Conservation (phyloP, 2,329 filamentous ascomycete species). For the Sporothrix phasma region DNA sequence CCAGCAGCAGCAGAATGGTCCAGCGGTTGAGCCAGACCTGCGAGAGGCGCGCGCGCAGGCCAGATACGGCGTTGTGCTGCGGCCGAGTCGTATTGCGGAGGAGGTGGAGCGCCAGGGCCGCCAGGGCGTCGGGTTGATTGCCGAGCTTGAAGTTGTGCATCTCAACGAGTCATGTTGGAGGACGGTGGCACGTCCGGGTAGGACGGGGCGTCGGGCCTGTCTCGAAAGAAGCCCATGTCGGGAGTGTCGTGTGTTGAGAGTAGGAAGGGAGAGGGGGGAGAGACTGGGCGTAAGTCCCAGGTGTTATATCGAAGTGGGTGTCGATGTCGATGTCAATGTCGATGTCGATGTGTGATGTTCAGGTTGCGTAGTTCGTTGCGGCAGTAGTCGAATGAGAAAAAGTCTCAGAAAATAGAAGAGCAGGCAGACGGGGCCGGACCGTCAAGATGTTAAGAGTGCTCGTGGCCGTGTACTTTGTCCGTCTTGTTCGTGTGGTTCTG, state of each 20-base stretch:
- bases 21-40: conserved; percentile 97
- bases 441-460: not conserved
- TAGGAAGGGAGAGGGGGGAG: not conserved
- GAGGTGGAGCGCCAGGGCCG: not conserved
- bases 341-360: not conserved
- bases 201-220: conserved; percentile 19
- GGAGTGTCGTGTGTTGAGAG: not conserved
- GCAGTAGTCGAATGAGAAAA: not conserved
- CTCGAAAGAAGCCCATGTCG: conserved; percentile 22
- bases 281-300: not conserved
- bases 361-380: not conserved
- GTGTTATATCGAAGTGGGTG: not conserved
- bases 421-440: not conserved
- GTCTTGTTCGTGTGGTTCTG: no score
- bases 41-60: conserved; percentile 77
- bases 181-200: conserved; percentile 26
- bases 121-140: not conserved
- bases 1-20: conserved; percentile 80
- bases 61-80: conserved; percentile 79
- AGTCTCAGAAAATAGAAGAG: not conserved
- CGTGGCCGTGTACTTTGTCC: not conserved
- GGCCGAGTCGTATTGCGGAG: conserved; percentile 41
- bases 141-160: conserved; percentile 30
- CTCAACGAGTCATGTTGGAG: conserved; percentile 26
- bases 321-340: not conserved